phyloP scores from a whole-genome alignment of 2,329 filamentous ascomycete genomes.

The Penicillium sp. region DNA sequence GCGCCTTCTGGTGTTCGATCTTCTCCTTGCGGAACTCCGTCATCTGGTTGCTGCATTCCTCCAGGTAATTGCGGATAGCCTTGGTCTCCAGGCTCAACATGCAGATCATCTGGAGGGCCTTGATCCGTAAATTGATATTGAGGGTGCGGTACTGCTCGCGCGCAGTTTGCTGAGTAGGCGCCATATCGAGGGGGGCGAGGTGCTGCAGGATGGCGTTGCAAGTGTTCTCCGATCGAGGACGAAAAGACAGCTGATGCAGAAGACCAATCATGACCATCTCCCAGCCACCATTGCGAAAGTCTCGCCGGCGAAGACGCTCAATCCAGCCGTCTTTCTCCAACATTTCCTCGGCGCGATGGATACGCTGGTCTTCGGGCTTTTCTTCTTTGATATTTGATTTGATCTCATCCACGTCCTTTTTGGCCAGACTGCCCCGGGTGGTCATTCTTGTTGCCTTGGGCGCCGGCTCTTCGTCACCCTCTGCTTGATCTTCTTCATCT shows the following conservation, averaged over 20 bases:
- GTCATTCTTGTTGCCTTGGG: conserved; percentile 65
- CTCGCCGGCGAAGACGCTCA: conserved; percentile 71
- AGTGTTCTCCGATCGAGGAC: conserved; percentile 60
- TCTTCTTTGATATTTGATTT: conserved; percentile 55
- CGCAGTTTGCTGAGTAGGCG: conserved; percentile 71
- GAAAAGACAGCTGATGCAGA: conserved; percentile 75
- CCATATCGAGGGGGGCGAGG: conserved; percentile 71
- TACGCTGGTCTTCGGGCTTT: conserved; percentile 34
- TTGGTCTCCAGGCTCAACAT: conserved; percentile 82
- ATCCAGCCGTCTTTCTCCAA: conserved; percentile 74
- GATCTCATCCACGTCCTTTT: conserved; percentile 67
- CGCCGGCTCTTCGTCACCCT: conserved; percentile 55
- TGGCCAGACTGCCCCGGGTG: conserved; percentile 79
- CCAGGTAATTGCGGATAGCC: conserved; percentile 79
- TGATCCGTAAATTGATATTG: conserved; percentile 75
- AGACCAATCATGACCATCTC: conserved; percentile 82
- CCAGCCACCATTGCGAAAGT: conserved; percentile 88
- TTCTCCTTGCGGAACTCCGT: conserved; percentile 92
- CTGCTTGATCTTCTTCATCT: conserved; percentile 50
- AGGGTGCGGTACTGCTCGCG: conserved; percentile 66
- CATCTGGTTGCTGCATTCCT: conserved; percentile 90
- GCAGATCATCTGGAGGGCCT: conserved; percentile 77
- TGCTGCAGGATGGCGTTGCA: conserved; percentile 76
- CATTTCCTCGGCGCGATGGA: conserved; percentile 64
- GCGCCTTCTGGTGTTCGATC: conserved; percentile 80